A percentile compares a stretch with the other conserved stretches of the same genome.
Evolutionary conservation across 306 rosid species (phyloP).

Genomic region (Cyamopsis tetragonoloba): DNA sequence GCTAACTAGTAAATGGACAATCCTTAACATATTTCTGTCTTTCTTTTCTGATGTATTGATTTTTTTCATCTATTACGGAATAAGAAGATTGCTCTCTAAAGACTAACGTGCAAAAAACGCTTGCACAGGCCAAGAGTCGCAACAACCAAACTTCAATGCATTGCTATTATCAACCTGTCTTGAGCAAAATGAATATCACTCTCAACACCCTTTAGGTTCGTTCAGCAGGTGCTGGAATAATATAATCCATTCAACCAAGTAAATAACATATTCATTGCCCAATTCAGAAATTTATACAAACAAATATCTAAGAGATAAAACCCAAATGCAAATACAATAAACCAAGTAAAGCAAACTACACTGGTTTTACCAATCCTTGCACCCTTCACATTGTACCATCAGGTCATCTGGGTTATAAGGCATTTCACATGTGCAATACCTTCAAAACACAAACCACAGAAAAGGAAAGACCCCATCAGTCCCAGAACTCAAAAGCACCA

Average conservation of each 20-base stretch:
- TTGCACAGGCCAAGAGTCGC: not conserved
- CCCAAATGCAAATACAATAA: not conserved
- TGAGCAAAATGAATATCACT: no score
- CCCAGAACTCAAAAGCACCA: not conserved
- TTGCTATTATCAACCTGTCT: no score
- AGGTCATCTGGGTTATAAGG: slow-evolving; percentile 86
- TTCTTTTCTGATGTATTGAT: no score
- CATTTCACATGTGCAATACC: slow-evolving; percentile 88
- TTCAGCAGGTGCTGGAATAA: slow-evolving; percentile 2
- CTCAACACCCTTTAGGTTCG: not conserved
- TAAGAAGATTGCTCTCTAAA: not conserved
- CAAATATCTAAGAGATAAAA: not conserved
- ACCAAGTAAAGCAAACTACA: slow-evolving; percentile 19
- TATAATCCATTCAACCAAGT: not conserved
- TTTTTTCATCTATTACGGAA: not conserved
- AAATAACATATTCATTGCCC: not conserved
- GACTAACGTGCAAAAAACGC: not conserved
- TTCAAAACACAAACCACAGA: slow-evolving; percentile 30
- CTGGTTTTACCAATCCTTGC: slow-evolving; percentile 70
- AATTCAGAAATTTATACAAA: not conserved
- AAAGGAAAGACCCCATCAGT: not conserved
- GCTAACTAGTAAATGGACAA: not conserved
- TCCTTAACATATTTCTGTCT: not conserved
- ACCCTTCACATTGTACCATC: slow-evolving; percentile 83
- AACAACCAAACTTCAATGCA: not conserved